phyloP scores from a whole-genome alignment of 2,329 filamentous ascomycete genomes.

The Myriosclerotinia scirpicola region DNA sequence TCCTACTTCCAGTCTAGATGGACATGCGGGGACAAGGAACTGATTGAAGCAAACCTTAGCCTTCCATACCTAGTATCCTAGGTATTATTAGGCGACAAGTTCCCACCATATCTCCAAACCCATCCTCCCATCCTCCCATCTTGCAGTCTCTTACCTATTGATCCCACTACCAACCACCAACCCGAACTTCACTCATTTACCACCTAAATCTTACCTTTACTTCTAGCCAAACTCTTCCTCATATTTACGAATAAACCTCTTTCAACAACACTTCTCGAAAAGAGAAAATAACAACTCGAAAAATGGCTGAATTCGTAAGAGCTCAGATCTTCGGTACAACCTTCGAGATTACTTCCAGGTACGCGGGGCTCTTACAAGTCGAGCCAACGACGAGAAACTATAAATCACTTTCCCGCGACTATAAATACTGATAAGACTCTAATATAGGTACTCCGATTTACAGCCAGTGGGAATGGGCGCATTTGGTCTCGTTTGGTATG shows the following conservation, averaged over 20 bases:
- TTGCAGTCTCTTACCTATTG: background rate
- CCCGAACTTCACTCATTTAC: background rate
- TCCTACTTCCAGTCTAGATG: background rate
- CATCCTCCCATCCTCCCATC: background rate
- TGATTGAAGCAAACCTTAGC: too few relatives aligned
- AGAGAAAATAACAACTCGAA: constrained; percentile 42
- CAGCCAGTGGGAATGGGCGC: constrained; percentile 99
- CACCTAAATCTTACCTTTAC: background rate
- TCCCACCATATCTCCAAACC: background rate
- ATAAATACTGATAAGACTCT: constrained; percentile 28
- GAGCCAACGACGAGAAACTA: background rate
- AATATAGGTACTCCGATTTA: constrained; percentile 89
- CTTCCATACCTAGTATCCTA: too few relatives aligned
- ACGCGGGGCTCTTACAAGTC: constrained; percentile 39
- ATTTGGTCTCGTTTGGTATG: constrained; percentile 95
- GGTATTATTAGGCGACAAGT: constrained; percentile 14
- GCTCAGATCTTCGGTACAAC: constrained; percentile 99
- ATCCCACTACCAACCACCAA: background rate
- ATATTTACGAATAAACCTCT: background rate
- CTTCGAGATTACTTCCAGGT: constrained; percentile 99
- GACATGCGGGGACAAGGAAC: background rate
- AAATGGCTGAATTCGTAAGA: constrained; percentile 98
- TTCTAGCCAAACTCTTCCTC: background rate
- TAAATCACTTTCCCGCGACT: constrained; percentile 27
- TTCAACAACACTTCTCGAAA: background rate